Evolutionary conservation across 148 eudicot species (phyloP), one percentile per base, ranked within the genome.

Genomic region (Amaranthus cruentus): DNA sequence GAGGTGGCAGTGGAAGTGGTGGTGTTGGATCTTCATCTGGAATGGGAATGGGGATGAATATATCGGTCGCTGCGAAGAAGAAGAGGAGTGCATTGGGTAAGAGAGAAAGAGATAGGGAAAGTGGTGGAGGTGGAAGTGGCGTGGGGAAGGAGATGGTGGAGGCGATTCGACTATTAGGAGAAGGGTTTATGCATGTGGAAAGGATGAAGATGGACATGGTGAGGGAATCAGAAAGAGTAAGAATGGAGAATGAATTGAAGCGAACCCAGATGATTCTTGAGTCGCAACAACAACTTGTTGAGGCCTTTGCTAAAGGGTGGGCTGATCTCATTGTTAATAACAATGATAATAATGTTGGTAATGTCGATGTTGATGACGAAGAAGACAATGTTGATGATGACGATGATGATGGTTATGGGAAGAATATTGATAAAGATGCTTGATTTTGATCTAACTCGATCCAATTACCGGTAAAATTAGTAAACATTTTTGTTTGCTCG

Each of bases 241-340:
- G 95, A 62, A 88, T 91, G 89, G 95, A 94, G 67, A 89, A 81
- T 89, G 98, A 94, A 84, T 78, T 94, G 95, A 91, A 89, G 80
- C 81, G 96, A 6, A 89, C 90, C 7, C 81, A 88, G 78, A 78
- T 89, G 92, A 77, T 91, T 13, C 87, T 91, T 2, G 89, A 94
- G 65, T 89, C 91, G 2, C 97, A 94, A 78, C 92, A 84, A 58
- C 83, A 81, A 63, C 83, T 94, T 64, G 84, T 94, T 9, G 89
- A 94, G 61, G 88, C 97, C 1, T 88, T 94, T 66, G 83, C 86
- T 48, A 87, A 83, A 60, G 88, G 79, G 0, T 80, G 72, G 82
- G 6, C 63, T 66, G 76, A 80, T 49, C 13, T 38, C 9, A 6
- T 75, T 4, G 68, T 58, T 42, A 6, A 14, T 69, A 76, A 53